Evolutionary conservation across 2,329 filamentous ascomycete species (phyloP), one percentile per base, ranked within the genome.

Genomic region (Penicillium rolfsii): DNA sequence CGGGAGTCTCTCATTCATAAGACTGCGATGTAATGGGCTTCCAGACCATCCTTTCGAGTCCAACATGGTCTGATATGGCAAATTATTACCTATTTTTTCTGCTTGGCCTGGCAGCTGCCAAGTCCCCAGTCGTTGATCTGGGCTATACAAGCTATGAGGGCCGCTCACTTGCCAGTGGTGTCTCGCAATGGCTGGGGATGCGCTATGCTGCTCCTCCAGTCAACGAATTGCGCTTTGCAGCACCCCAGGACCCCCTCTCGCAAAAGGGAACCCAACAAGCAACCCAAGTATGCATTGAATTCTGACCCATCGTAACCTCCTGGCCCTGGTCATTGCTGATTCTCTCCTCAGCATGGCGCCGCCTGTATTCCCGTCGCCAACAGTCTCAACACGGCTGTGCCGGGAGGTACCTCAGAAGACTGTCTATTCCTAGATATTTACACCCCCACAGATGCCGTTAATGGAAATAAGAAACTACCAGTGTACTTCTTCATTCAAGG

Each of bases 161-260:
- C 8, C 75, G 78, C 4, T 70, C 79, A 1, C 77, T 83, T 1
- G 66, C 75, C 0, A 84, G 85, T 66, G 88, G 87, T 1, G 78
- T 92, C 52, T 86, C 84, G 2, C 83, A 89, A 73, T 94, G 89
- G 89, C 82, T 91, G 7, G 91, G 90, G 1, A 85, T 95, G 64
- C 85, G 89, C 46, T 95, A 87, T 77, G 91, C 90, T 1, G 87
- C 88, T 5, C 81, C 90, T 14, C 91, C 91, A 0, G 59, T 89
- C 2, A 88, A 87, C 1, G 68, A 84, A 5, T 72, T 91, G 61
- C 83, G 91, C 22, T 94, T 93, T 70, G 80, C 82, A 56, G 85
- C 87, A 12, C 89, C 91, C 0, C 79, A 83, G 67, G 87, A 91
- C 71, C 90, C 90, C 1, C 64, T 76, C 0, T 66, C 72, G 1